A percentile compares a stretch with the other conserved stretches of the same genome.
phyloP scores from a whole-genome alignment of 148 eudicot species.

The Camellia granthamiana region DNA sequence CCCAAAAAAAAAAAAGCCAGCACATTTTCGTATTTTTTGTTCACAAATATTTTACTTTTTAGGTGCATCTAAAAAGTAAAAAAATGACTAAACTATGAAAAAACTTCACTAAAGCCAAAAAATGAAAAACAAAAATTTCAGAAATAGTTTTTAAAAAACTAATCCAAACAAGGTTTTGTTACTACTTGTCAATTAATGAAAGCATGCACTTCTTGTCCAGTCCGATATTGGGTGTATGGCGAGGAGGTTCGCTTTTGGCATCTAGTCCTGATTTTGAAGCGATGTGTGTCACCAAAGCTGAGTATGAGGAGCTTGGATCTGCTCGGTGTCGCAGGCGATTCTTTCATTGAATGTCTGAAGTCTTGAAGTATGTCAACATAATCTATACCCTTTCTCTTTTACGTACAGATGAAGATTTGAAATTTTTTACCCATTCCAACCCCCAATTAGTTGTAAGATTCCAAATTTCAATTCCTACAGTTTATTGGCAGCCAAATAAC shows the following conservation, averaged over 20 bases:
- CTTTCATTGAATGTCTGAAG: constrained; percentile 46
- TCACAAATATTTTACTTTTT: no score
- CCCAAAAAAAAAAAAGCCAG: background rate
- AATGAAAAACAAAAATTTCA: no score
- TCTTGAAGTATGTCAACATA: constrained; percentile 12
- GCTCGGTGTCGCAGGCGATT: constrained; percentile 84
- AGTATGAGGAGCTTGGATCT: constrained; percentile 93
- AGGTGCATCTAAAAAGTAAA: no score
- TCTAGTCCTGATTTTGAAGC: constrained; percentile 96
- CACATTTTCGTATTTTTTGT: no score
- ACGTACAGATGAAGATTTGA: background rate
- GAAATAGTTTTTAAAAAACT: no score
- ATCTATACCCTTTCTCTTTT: background rate
- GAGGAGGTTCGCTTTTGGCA: constrained; percentile 96
- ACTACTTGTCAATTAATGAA: constrained; percentile 2
- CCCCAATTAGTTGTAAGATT: background rate
- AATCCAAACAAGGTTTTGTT: background rate
- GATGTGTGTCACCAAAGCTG: constrained; percentile 91
- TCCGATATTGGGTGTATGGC: constrained; percentile 95
- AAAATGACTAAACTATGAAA: no score
- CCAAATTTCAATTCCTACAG: background rate
- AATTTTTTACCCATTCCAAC: background rate
- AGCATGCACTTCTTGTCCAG: constrained; percentile 38
- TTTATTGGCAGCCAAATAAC: background rate
- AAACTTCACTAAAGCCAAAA: no score